Conservation (phyloP, 495 filamentous ascomycete genomes). For the Rusavskia elegans region DNA sequence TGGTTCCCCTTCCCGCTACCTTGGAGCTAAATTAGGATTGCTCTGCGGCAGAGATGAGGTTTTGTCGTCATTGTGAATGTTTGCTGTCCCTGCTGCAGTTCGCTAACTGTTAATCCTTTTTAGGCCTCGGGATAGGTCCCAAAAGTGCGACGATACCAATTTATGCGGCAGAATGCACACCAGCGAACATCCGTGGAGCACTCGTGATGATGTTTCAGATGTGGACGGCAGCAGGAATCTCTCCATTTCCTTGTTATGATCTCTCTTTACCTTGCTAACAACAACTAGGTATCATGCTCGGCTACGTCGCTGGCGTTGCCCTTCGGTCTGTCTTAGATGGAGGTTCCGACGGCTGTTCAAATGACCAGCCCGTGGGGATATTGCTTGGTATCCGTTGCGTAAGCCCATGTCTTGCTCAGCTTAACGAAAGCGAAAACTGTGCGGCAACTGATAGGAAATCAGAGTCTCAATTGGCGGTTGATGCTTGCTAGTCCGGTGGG, state of each 20-base stretch:
- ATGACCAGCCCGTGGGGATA: background rate
- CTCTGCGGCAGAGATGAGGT: no score
- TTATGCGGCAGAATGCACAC: constrained; percentile 39
- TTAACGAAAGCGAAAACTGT: background rate
- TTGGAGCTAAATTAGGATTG: no score
- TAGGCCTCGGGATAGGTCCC: constrained; percentile 39
- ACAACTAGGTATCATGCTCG: constrained; percentile 50
- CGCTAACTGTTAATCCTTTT: no score
- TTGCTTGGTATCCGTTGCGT: background rate
- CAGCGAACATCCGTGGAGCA: constrained; percentile 33
- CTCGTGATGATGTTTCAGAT: constrained; percentile 51
- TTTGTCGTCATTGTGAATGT: no score
- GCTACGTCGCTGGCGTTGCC: constrained; percentile 55
- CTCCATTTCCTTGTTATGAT: no score
- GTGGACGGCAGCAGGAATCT: constrained; percentile 15
- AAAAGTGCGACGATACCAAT: constrained; percentile 43
- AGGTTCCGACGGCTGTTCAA: constrained; percentile 25
- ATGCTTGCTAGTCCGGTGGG: constrained; percentile 17
- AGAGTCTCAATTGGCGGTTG: constrained; percentile 9
- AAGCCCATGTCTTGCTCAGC: background rate
- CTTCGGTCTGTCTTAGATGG: constrained; percentile 34
- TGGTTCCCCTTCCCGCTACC: no score
- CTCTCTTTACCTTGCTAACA: no score
- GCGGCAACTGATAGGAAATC: background rate
- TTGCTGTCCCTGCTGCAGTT: no score